These are phyloP conservation scores for Penicillium arizonense DNA, from an alignment of 495 filamentous ascomycete species.

Conservation along the genomic window DNA sequence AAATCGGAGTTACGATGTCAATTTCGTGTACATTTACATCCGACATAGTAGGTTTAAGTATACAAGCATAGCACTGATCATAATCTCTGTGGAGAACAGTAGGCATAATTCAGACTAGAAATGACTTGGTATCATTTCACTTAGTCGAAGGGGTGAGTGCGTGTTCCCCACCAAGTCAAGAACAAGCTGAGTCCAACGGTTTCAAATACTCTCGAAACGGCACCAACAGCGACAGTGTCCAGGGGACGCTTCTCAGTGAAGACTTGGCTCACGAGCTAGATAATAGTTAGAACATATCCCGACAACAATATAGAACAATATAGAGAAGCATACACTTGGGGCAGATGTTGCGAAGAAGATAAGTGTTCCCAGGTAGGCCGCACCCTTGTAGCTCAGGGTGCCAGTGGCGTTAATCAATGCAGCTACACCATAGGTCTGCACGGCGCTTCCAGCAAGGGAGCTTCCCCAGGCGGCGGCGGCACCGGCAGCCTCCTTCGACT, in stretches of 20 bases:
- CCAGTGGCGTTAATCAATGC: constrained; percentile 95
- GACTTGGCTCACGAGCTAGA: constrained; percentile 79
- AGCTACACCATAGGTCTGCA: constrained; percentile 93
- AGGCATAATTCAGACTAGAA: not conserved
- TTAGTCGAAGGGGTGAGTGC: constrained; percentile 78
- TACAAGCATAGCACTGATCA: not conserved
- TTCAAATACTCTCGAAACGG: constrained; percentile 81
- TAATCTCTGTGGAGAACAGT: not conserved
- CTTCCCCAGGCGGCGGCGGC: constrained; percentile 89
- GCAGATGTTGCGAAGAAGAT: constrained; percentile 90
- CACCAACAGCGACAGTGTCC: constrained; percentile 84
- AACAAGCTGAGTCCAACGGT: constrained; percentile 89
- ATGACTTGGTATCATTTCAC: not conserved
- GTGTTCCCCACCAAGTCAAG: constrained; percentile 96
- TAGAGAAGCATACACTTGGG: constrained; percentile 68
- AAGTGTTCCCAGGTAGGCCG: constrained; percentile 85
- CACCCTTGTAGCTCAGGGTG: constrained; percentile 93
- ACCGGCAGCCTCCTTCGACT: constrained; percentile 85
- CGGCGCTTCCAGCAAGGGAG: constrained; percentile 80
- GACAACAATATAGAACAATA: not conserved
- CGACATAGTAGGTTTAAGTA: not conserved
- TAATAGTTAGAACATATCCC: not conserved
- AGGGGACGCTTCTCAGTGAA: constrained; percentile 87
- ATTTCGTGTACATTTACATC: constrained; percentile 9
- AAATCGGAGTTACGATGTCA: not conserved